Evolutionary conservation across 2,329 filamentous ascomycete genomes (phyloP).

Genomic region (Aspergillus luchuensis): DNA sequence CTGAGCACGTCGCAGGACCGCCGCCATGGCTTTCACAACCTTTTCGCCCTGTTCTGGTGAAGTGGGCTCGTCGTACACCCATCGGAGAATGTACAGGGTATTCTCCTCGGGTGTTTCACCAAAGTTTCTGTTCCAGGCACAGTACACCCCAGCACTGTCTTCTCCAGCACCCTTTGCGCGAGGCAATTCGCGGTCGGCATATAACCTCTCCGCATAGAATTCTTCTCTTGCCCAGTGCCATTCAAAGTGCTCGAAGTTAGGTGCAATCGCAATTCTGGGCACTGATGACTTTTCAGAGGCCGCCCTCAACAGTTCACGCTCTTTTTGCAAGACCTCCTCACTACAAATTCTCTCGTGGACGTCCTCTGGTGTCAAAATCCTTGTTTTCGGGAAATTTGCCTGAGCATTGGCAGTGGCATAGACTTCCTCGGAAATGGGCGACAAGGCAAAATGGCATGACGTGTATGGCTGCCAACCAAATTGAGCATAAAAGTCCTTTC

Average conservation of each 20-base stretch:
- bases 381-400: slow-evolving; percentile 31
- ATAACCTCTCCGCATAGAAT: slow-evolving; percentile 68
- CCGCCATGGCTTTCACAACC: slow-evolving; percentile 57
- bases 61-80: slow-evolving; percentile 43
- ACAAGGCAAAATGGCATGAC: slow-evolving; percentile 71
- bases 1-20: slow-evolving; percentile 68
- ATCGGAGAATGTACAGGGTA: slow-evolving; percentile 47
- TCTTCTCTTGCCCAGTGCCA: slow-evolving; percentile 85
- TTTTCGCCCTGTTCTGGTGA: slow-evolving; percentile 50
- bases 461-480: slow-evolving; percentile 76
- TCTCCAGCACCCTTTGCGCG: slow-evolving; percentile 71
- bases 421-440: slow-evolving; percentile 39
- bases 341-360: slow-evolving; percentile 53
- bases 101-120: slow-evolving; percentile 39
- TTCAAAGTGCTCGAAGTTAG: slow-evolving; percentile 66
- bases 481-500: slow-evolving; percentile 76
- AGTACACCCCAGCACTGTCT: slow-evolving; percentile 41
- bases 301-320: slow-evolving; percentile 63
- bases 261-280: slow-evolving; percentile 66
- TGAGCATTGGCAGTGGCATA: slow-evolving; percentile 23
- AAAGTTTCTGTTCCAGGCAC: slow-evolving; percentile 46
- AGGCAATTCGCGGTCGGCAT: slow-evolving; percentile 54
- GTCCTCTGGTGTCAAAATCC: slow-evolving; percentile 36
- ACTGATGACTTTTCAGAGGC: slow-evolving; percentile 43
- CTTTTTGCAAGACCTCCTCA: slow-evolving; percentile 64